Conservation (phyloP, 2,329 filamentous ascomycete genomes). For the Nigrospora osmanthi region DNA sequence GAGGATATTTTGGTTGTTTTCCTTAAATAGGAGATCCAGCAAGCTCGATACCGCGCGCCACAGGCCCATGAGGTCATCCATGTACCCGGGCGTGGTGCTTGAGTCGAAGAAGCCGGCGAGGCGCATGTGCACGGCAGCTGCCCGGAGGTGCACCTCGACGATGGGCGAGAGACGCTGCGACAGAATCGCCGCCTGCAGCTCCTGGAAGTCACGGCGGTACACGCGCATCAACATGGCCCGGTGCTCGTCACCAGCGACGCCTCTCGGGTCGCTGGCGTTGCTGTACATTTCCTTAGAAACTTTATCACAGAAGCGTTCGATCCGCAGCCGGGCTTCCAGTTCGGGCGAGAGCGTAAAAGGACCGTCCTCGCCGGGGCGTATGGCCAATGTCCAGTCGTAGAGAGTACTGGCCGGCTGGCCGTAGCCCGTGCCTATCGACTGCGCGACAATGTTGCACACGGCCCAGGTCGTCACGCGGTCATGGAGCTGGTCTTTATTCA, state of each 20-base stretch:
- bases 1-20: constrained; percentile 49
- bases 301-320: constrained; percentile 70
- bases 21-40: constrained; percentile 55
- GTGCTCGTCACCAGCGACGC: constrained; percentile 60
- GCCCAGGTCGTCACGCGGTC: constrained; percentile 78
- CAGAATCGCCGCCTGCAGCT: constrained; percentile 53
- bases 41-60: constrained; percentile 67
- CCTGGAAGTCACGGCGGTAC: constrained; percentile 56
- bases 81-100: constrained; percentile 61
- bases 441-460: constrained; percentile 76
- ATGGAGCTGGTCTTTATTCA: constrained; percentile 71
- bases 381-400: constrained; percentile 66
- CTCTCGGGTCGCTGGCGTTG: constrained; percentile 65
- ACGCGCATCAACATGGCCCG: constrained; percentile 59
- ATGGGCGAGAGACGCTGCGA: constrained; percentile 51
- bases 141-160: constrained; percentile 60
- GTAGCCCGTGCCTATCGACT: constrained; percentile 75
- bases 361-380: constrained; percentile 50
- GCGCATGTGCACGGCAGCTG: constrained; percentile 67
- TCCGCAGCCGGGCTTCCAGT: constrained; percentile 59
- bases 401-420: constrained; percentile 72
- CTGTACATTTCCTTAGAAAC: constrained; percentile 74
- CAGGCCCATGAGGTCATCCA: constrained; percentile 66
- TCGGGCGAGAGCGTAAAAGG: constrained; percentile 53
- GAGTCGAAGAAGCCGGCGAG: constrained; percentile 77